These are phyloP conservation scores for Penicillium riverlandense DNA, from an alignment of 495 filamentous ascomycete genomes.

Conservation along the genomic window DNA sequence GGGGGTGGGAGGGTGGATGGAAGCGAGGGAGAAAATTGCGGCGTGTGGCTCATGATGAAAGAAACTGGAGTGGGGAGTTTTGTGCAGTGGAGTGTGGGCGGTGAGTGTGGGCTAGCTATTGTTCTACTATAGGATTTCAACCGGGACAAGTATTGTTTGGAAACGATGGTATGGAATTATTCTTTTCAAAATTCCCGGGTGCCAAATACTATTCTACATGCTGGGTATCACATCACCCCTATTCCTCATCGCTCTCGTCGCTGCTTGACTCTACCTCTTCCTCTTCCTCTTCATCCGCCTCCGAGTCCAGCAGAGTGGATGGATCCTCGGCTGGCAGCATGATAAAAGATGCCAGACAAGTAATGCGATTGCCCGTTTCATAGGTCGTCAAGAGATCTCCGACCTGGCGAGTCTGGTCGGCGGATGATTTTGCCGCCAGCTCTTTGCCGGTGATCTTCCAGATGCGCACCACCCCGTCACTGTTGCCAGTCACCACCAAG, in stretches of 20 bases:
- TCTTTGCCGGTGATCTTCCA: conserved; percentile 52
- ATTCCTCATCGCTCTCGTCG: conserved; percentile 9
- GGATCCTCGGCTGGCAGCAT: conserved; percentile 51
- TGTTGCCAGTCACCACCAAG: conserved; percentile 68
- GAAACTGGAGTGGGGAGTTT: conserved; percentile 25
- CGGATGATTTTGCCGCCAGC: conserved; percentile 12
- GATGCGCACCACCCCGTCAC: conserved; percentile 72
- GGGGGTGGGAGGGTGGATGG: conserved; percentile 12
- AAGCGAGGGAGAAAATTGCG: conserved; percentile 28
- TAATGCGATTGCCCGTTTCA: conserved; percentile 82
- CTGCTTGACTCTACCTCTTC: conserved; percentile 39
- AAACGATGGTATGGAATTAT: no score
- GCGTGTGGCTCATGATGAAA: conserved; percentile 21
- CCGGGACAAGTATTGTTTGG: no score
- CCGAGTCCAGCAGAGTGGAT: conserved; percentile 25
- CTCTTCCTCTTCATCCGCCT: conserved; percentile 25
- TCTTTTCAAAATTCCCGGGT: no score
- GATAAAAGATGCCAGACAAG: conserved; percentile 77
- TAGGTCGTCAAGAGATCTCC: conserved; percentile 71
- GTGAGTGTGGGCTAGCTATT: conserved; percentile 15
- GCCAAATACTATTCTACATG: no score
- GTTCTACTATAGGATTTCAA: background rate
- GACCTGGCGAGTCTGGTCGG: conserved; percentile 42
- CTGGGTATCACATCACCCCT: no score
- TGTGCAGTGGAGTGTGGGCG: conserved; percentile 43